Conservation (phyloP, 2,329 filamentous ascomycete genomes). For the Didymella segeticola region DNA sequence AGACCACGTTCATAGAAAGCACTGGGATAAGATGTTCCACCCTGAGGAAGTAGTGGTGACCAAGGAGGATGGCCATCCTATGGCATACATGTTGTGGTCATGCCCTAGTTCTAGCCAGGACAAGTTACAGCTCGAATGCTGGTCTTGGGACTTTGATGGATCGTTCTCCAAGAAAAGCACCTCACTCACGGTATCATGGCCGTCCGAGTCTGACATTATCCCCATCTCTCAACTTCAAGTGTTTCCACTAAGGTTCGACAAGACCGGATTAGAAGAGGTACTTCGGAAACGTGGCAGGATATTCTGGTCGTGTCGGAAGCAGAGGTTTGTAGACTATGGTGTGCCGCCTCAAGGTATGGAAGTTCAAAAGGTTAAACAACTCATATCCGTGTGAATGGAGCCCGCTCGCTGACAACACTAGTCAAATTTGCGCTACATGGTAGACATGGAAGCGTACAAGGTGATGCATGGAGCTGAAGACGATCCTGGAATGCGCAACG, state of each 20-base stretch:
- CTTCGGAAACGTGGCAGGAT: neutral
- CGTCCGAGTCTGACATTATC: neutral
- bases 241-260: neutral
- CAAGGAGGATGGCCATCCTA: neutral
- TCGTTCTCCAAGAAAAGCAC: slow-evolving; percentile 31
- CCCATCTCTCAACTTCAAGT: neutral
- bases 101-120: neutral
- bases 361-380: neutral
- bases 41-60: neutral
- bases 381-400: too few relatives aligned
- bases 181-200: slow-evolving; percentile 25
- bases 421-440: neutral
- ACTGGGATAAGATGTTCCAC: neutral
- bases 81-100: neutral
- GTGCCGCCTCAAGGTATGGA: neutral
- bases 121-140: neutral
- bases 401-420: neutral
- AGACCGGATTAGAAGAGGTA: neutral
- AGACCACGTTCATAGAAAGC: neutral
- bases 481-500: neutral
- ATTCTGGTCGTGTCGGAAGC: neutral
- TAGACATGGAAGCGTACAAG: neutral
- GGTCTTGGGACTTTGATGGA: neutral
- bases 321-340: neutral
- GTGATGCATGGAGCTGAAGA: neutral